Base-by-base conservation (phyloP, 2,329 filamentous ascomycete genomes). In the Diaporthe caulivora region DNA sequence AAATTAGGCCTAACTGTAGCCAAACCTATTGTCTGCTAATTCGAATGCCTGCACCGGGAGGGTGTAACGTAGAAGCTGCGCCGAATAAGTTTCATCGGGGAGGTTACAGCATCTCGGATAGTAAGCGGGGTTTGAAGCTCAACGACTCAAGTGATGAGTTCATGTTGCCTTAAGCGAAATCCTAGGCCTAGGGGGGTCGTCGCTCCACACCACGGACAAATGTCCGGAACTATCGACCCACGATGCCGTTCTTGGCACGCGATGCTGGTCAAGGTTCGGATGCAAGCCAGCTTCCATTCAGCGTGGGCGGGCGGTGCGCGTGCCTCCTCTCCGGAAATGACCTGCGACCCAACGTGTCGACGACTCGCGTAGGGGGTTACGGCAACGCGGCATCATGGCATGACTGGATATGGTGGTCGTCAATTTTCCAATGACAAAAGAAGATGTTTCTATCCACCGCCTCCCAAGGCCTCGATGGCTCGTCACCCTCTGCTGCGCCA, bases 201-300 rank as follows among this genome's bases (percentile, higher is more conserved):
- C 37, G 2, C 13, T 40, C 37, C 37, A 40, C 11, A 29, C 40
- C 18, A 18, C 60, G n/a, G 2, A 24, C 31, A 18, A 13, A 13
- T 7, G 29, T 21, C 44, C 62, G 62, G 44, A 6, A 13, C 62
- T 65, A 51, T 51, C 15, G 62, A 37, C 44, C 62, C 62, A 51
- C 62, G 62, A 65, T 65, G 62, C 62, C 62, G 44, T 51, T 65
- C 62, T 65, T 65, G 62, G 62, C 62, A 40, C 21, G 13, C 44
- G 15, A 51, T 40, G 44, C 62, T 44, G 62, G 62, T 51, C 62
- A 37, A 51, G 44, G 44, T 65, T 53, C 29, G 24, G 29, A 44
- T 10, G 44, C 62, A 65, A 51, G 62, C 44, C 44, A 31, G 62
- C 62, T 44, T 65, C 62, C 62, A 65, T 37, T 65, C 62, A 65